Base-by-base conservation (phyloP, 345 rosid genomes). In the Chamaenerion angustifolium region DNA sequence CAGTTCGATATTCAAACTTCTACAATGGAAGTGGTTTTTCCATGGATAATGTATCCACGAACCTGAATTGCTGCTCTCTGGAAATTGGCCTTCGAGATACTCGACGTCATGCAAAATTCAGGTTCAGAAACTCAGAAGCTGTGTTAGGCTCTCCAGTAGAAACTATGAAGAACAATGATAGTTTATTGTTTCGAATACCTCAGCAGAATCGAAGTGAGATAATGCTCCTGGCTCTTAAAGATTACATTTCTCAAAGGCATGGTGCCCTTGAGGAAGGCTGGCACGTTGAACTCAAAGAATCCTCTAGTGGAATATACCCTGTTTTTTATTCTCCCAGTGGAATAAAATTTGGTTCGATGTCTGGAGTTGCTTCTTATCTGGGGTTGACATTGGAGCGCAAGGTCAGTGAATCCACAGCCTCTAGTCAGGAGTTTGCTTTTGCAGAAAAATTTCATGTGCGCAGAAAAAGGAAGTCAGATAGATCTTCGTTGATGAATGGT, bases 201-300 rank as follows among this genome's bases (percentile, higher is more conserved):
- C 74, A 83, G 59, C 66, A 50, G 65, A 80, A 77, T 69, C 70
- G 75, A 43, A 71, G 74, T 35, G 94, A 86, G 76, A 51, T 77
- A 31, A 31, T 31, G 37, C 37, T 31, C 37, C 43, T 27, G 35
- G 54, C 74, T 61, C 95, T 92, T 56, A 82, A 76, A 71, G 79
- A 82, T 21, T 84, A 75, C 55, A 63, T 87, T 62, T 72, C 90
- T 56, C 87, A 80, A 71, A 80, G 81, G 75, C 83, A 78, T 58
- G 98, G 95, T 52, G 71, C 68, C 49, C 70, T 87, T 44, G 96
- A 77, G 56, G 89, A 84, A 59, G 98, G 93, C 45, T 84, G 95
- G 96, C 76, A 42, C 42, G 90, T 84, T 21, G 90, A 92, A 65
- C 64, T 82, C 52, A 80, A 68, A 57, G 83, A 68, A 49, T 75